A percentile compares a stretch with the other conserved stretches of the same genome.
Evolutionary conservation across 73 alveolate species (phyloP).

Genomic region (Paramecium sexaurelia): DNA sequence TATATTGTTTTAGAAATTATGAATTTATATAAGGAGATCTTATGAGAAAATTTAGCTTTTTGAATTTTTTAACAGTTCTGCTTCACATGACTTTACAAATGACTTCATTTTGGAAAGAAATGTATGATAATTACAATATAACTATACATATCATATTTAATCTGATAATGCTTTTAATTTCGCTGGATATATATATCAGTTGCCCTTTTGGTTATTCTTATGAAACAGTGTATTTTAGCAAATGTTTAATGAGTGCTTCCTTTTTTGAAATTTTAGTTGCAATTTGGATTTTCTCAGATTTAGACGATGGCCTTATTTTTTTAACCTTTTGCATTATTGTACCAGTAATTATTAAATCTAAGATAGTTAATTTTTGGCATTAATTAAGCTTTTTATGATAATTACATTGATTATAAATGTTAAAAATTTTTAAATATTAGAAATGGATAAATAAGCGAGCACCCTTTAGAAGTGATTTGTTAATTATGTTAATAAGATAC

Average conservation of each 20-base stretch:
- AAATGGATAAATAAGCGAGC: not conserved
- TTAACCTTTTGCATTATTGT: not conserved
- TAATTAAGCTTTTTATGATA: not conserved
- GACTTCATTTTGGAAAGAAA: not conserved
- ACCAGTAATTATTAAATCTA: not conserved
- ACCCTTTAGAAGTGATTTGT: not conserved
- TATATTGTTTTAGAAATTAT: constrained; percentile 27
- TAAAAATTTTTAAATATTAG: not conserved
- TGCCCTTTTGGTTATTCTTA: constrained; percentile 18
- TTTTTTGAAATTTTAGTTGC: not conserved
- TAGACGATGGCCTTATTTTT: not conserved
- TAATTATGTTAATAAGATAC: not conserved
- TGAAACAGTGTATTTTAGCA: not conserved
- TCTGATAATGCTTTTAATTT: not conserved
- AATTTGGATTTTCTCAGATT: constrained; percentile 33
- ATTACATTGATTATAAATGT: not conserved
- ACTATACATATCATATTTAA: not conserved
- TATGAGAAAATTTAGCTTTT: not conserved
- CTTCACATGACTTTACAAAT: not conserved
- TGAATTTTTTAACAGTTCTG: not conserved
- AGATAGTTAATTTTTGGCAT: not conserved
- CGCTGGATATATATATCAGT: not conserved
- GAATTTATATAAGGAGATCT: not conserved
- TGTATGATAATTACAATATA: not conserved
- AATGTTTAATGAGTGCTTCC: not conserved